These are phyloP conservation scores for Colletotrichum zoysiae DNA, from an alignment of 2,329 filamentous ascomycete genomes.

Conservation along the genomic window DNA sequence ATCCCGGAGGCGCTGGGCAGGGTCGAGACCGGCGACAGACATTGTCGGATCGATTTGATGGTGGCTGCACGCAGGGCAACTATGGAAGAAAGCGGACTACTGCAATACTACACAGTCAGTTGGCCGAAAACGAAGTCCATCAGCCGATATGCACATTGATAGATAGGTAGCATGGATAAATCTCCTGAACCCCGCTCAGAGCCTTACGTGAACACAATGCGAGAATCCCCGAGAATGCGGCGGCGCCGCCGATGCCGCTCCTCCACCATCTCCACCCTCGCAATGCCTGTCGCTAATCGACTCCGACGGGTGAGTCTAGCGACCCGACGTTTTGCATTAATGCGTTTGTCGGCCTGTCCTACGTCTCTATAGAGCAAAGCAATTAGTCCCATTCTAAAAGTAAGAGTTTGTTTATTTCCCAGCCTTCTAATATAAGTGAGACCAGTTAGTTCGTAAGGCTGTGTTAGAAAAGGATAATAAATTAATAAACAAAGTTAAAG, in stretches of 20 bases:
- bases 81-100: conserved; percentile 17
- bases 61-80: too few species aligned
- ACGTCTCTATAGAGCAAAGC: neutral
- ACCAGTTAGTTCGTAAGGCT: too few species aligned
- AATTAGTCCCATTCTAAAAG: too few species aligned
- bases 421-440: too few species aligned
- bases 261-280: conserved; percentile 25
- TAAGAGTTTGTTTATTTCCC: too few species aligned
- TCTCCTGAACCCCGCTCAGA: conserved; percentile 25
- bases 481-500: too few species aligned
- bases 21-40: conserved; percentile 23
- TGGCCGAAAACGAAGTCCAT: conserved; percentile 1
- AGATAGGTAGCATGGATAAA: neutral
- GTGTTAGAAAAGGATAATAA: too few species aligned
- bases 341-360: too few species aligned
- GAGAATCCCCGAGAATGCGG: conserved; percentile 1
- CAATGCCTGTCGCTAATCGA: neutral
- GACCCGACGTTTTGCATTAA: neutral
- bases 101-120: conserved; percentile 12
- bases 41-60: conserved; percentile 24
- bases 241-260: conserved; percentile 34
- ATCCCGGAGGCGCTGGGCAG: conserved; percentile 53
- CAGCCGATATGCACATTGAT: neutral
- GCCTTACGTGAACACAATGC: conserved; percentile 19
- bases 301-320: conserved; percentile 1